phyloP scores from a whole-genome alignment of 108 stramenopile species.

The Cyclotella sp. region DNA sequence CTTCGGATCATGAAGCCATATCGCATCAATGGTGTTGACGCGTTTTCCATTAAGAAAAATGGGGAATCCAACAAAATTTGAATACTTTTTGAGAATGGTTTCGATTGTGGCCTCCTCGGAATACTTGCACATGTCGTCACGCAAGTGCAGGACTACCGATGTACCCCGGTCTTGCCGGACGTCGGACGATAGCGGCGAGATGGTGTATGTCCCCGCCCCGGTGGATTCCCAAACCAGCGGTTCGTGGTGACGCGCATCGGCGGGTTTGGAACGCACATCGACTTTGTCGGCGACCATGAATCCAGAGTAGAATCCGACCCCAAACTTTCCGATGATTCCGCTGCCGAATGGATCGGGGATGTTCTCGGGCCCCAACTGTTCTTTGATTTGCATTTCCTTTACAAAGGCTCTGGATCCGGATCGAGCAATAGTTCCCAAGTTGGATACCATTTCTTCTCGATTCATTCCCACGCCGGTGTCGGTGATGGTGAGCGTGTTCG shows the following conservation, averaged over 20 bases:
- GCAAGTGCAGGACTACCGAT: slow-evolving; percentile 88
- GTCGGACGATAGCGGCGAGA: slow-evolving; percentile 62
- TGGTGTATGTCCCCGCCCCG: slow-evolving; percentile 86
- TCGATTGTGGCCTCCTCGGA: slow-evolving; percentile 80
- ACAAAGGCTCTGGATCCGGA: slow-evolving; percentile 94
- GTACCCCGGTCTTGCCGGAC: slow-evolving; percentile 89
- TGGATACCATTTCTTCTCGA: slow-evolving; percentile 83
- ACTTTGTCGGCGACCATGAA: slow-evolving; percentile 97
- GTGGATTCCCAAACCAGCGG: slow-evolving; percentile 85
- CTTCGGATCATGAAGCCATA: slow-evolving; percentile 94
- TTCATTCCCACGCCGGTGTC: slow-evolving; percentile 98
- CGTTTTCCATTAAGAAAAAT: slow-evolving; percentile 93
- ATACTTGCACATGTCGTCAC: slow-evolving; percentile 87
- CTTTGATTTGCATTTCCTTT: slow-evolving; percentile 68
- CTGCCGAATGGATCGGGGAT: slow-evolving; percentile 46
- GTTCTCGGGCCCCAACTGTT: slow-evolving; percentile 39
- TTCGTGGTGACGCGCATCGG: slow-evolving; percentile 11
- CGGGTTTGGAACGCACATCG: slow-evolving; percentile 82
- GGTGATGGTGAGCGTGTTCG: slow-evolving; percentile 89
- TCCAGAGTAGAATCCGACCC: slow-evolving; percentile 97
- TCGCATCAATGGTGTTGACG: slow-evolving; percentile 95
- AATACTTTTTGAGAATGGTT: slow-evolving; percentile 93
- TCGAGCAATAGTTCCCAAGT: slow-evolving; percentile 98
- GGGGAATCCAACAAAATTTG: slow-evolving; percentile 98
- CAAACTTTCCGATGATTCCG: slow-evolving; percentile 97